Evolutionary conservation across 768 basidiomycete species (phyloP), one percentile per base, ranked within the genome.

Genomic region (Hemileccinum impolitum): DNA sequence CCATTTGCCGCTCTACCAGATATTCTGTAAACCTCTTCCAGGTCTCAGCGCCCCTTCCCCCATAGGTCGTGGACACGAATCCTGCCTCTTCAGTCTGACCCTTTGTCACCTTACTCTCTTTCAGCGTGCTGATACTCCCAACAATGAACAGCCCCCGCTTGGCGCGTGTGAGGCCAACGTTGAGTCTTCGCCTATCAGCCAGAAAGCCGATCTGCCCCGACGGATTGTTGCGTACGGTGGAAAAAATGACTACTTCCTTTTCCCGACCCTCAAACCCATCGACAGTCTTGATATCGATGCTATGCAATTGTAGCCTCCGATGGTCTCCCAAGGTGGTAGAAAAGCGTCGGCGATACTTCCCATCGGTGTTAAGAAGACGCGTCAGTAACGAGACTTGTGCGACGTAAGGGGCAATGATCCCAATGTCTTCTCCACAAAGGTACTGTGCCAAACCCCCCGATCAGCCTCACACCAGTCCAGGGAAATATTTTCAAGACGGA

Each of bases 221-320:
- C 3, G 73, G 58, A 60, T 96, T 96, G 64, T 87, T 89, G 45
- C 94, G 77, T 42, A 94, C 92, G 3, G 92, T 94, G 36, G 89
- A 91, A 66, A 96, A 94, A 37, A 96, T 76, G 54, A 96, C 89
- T 36, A 95, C 82, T 26, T 91, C 87, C 70, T 95, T 95, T 72
- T 96, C 91, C 39, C 91, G 78, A 12, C 93, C 93, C 66, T 96
- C 91, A 65, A 94, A 96, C 17, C 93, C 93, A 58, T 96, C 93
- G 13, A 96, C 93, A 0, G 93, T 95, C 71, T 89, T 90, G 59
- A 95, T 79, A 66, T 95, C 93, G 44, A 96, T 77, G 45, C 78
- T 65, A 0, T 70, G 61, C 7, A 91, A 65, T 55, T 94, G 83
- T 69, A 78, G 72, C 17, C 76, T 81, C 21, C 90, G 82, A 39